Evolutionary conservation across 352 stramenopile genomes (phyloP), one percentile per base, ranked within the genome.

Genomic region (Ochromonadaceae sp.): DNA sequence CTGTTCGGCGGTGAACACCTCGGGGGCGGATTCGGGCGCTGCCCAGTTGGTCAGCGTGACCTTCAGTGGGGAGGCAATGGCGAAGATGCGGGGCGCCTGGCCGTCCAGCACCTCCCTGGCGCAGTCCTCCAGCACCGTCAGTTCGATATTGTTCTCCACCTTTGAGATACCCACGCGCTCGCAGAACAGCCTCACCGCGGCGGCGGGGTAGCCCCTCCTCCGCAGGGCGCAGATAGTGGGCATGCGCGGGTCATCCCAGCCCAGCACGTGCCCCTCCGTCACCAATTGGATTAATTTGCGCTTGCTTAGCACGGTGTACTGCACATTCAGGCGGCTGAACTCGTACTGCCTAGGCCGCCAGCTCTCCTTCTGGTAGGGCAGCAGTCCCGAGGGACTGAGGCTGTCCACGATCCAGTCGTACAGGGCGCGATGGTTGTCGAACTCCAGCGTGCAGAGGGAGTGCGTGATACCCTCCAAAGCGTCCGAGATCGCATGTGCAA

Each of bases 371-470:
- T 52, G 22, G 22, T 43, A 52, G 26, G 56, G 56, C 12, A 63
- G 34, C 34, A 63, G 22, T 46, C 59, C 70, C 12, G 63, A 70
- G 14, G 70, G 67, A 28, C 78, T 52, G 3, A 96, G 71, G 67
- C 85, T 82, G 67, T 95, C 78, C 34, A 95, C 73, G 35, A 91
- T 78, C 88, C 90, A 96, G 72, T 96, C 92, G 76, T 97, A 96
- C 59, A 91, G 87, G 53, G 92, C 86, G 57, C 90, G 77, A 61
- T 92, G 87, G 67, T 88, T 92, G 75, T 96, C 87, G 70, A 97
- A 97, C 74, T 97, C 89, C 56, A 97, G 78, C 53, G 89, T 96
- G 75, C 89, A 97, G 59, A 97, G 85, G 36, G 86, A 95, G 76
- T 97, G 92, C 65, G 92, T 88, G 60, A 97, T 95, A 55, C 90